Evolutionary conservation across 2,329 filamentous ascomycete genomes (phyloP).

Genomic region (Aspergillus ibericus): DNA sequence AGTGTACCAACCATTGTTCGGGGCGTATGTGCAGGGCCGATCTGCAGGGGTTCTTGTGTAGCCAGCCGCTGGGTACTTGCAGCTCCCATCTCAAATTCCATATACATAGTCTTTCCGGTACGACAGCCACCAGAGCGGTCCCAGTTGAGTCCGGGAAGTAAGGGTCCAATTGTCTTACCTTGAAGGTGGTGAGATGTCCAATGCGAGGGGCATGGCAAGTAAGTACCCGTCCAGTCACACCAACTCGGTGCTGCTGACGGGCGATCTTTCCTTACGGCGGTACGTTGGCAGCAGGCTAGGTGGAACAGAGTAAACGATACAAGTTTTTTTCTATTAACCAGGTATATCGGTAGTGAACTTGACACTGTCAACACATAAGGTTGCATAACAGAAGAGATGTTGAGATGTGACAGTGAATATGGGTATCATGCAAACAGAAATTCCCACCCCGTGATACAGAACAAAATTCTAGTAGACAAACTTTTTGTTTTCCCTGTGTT

Average conservation of each 20-base stretch:
- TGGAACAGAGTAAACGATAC: no score
- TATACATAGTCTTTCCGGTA: neutral
- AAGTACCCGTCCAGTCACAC: neutral
- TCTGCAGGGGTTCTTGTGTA: slow-evolving; percentile 1
- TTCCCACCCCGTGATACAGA: slow-evolving; percentile 15
- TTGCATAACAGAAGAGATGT: neutral
- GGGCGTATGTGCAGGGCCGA: neutral
- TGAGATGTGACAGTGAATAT: slow-evolving; percentile 12
- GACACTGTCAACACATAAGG: neutral
- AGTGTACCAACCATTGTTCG: neutral
- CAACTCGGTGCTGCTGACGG: neutral
- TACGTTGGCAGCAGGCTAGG: no score
- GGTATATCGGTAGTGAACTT: neutral
- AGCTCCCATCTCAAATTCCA: slow-evolving; percentile 1
- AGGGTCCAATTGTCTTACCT: neutral
- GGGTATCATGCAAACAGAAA: slow-evolving; percentile 23
- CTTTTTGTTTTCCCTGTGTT: slow-evolving; percentile 3
- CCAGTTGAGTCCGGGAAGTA: neutral
- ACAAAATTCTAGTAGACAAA: slow-evolving; percentile 5
- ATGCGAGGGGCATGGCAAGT: neutral
- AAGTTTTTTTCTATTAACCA: neutral
- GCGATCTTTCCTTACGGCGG: neutral
- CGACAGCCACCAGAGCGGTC: neutral
- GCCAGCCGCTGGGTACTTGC: slow-evolving; percentile 1
- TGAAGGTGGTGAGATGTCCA: neutral